Evolutionary conservation across 768 basidiomycete genomes (phyloP), one percentile per base, ranked within the genome.

Genomic region (Lactifluus echinatus): DNA sequence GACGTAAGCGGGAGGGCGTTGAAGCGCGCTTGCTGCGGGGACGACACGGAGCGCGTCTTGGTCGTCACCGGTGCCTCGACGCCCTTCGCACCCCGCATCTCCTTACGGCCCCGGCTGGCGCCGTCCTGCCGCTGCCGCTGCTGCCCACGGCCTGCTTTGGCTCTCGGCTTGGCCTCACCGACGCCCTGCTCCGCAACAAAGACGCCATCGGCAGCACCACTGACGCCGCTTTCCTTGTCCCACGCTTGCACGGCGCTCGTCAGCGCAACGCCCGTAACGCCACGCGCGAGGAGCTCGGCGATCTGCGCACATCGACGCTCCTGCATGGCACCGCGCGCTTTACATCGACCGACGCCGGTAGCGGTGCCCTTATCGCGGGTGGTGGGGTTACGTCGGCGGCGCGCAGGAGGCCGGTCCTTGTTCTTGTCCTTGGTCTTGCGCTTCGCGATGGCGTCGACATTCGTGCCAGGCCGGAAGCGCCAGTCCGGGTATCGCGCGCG

Each of bases 401-500:
- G 66, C 61, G 69, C 63, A 29, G 71, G 68, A 19, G 72, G 71
- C 10, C 76, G 71, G 60, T 77, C 73, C 56, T 74, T 72, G 61
- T 75, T 69, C 65, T 70, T 72, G 47, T 63, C 63, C 61, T 65
- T 71, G n/a, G 44, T 33, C 21, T 60, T 61, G 43, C 59, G 55
- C 36, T 58, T 63, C 45, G 52, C 56, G 28, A 57, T 26, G 48
- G 70, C 73, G 50, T 75, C 70, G 50, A 69, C 74, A 61, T 73
- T 77, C 17, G 77, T 70, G n/a, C 80, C 82, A 4, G 85, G 87
- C 48, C 84, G 77, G 68, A 89, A 91, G 49, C 89, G 75, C 87
- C 89, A 91, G 69, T 89, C 85, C 1, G 88, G 88, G 67, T 89
- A 89, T 55, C 79, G 75, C 48, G 75, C 74, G 52, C 87, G 77